phyloP scores from a whole-genome alignment of 805 yeast species.

The Candida alai region DNA sequence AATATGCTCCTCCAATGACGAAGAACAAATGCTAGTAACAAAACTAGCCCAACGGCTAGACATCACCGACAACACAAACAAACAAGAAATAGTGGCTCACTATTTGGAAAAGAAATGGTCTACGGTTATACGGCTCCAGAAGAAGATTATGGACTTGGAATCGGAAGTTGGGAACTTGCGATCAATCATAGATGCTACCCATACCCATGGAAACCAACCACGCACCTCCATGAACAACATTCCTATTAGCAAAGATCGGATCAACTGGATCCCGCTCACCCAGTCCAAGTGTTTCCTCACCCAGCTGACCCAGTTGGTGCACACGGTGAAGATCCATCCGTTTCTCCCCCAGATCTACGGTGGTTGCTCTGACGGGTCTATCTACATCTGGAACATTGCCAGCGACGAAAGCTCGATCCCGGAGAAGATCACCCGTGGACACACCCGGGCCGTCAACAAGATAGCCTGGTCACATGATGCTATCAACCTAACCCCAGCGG shows the following conservation, averaged over 20 bases:
- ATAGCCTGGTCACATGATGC: slow-evolving; percentile 50
- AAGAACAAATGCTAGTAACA: not conserved
- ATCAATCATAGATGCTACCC: slow-evolving; percentile 37
- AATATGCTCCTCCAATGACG: not conserved
- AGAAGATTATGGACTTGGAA: slow-evolving; percentile 68
- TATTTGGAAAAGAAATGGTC: slow-evolving; percentile 81
- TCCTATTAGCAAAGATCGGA: slow-evolving; percentile 22
- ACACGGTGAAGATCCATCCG: slow-evolving; percentile 71
- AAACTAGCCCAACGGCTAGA: not conserved
- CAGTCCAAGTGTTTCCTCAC: slow-evolving; percentile 45
- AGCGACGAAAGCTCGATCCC: slow-evolving; percentile 54
- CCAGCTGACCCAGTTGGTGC: slow-evolving; percentile 54
- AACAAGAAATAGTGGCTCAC: slow-evolving; percentile 30
- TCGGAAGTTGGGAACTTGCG: slow-evolving; percentile 48
- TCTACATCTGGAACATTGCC: slow-evolving; percentile 66
- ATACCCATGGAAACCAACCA: too few relatives aligned
- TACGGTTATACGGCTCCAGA: slow-evolving; percentile 76
- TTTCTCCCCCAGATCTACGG: slow-evolving; percentile 58
- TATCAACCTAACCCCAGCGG: slow-evolving; percentile 18
- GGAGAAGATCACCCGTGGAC: slow-evolving; percentile 64
- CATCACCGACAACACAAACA: slow-evolving; percentile 9
- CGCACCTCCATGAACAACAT: slow-evolving; percentile 11
- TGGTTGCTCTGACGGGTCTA: slow-evolving; percentile 69
- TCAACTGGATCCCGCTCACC: slow-evolving; percentile 62
- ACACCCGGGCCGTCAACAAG: slow-evolving; percentile 63